A percentile compares a stretch with the other conserved stretches of the same genome.
These are phyloP conservation scores for Fusarium succisae DNA, from an alignment of 2,329 filamentous ascomycete genomes.

Conservation along the genomic window DNA sequence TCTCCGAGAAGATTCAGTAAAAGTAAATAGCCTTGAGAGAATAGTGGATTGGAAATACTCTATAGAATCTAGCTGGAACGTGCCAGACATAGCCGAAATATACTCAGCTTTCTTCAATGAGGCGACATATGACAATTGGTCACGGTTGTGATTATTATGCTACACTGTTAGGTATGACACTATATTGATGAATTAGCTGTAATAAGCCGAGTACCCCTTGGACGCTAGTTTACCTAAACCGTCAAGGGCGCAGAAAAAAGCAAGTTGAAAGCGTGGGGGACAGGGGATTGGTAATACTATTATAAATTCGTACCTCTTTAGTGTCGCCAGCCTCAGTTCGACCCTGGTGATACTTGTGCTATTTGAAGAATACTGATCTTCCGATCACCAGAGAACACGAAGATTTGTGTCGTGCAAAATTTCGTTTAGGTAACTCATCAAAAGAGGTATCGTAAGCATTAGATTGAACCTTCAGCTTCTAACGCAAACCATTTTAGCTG, in stretches of 20 bases:
- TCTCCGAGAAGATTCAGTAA: rapidly evolving
- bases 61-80: too few species aligned
- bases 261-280: not conserved
- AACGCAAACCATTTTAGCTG: not conserved
- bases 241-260: not conserved
- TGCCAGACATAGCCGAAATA: not conserved
- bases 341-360: not conserved
- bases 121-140: not conserved
- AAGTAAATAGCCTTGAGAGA: too few species aligned
- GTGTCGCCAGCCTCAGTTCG: rapidly evolving
- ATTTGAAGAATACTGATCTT: rapidly evolving
- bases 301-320: not conserved
- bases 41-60: not conserved
- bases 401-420: not conserved
- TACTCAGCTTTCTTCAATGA: not conserved
- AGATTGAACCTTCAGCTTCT: not conserved
- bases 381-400: not conserved
- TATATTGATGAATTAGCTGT: too few species aligned
- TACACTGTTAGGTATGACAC: too few species aligned
- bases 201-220: not conserved
- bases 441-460: not conserved
- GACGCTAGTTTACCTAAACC: not conserved
- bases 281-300: not conserved
- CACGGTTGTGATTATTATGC: too few species aligned
- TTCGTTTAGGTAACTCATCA: not conserved